A percentile compares a stretch with the other conserved stretches of the same genome.
These are phyloP conservation scores for Wallacemonas collosoma DNA, from an alignment of 208 protist species.

Conservation along the genomic window DNA sequence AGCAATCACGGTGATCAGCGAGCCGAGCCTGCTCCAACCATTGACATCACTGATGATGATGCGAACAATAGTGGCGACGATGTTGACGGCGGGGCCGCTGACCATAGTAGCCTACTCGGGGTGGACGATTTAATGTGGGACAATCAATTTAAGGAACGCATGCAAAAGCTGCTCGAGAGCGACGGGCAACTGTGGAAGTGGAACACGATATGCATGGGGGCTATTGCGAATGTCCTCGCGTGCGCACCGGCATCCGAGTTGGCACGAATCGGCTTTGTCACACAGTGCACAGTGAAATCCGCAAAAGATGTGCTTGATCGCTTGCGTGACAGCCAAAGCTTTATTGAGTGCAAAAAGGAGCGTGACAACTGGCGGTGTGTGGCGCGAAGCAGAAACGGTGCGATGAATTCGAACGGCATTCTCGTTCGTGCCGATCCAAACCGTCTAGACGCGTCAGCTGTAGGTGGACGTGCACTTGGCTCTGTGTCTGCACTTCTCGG, in stretches of 20 bases:
- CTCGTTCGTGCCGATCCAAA: slow-evolving; percentile 47
- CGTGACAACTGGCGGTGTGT: slow-evolving; percentile 74
- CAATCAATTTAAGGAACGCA: slow-evolving; percentile 51
- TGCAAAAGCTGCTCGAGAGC: slow-evolving; percentile 70
- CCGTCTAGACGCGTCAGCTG: slow-evolving; percentile 6
- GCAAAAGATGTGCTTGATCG: slow-evolving; percentile 38
- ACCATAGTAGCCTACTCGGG: background rate
- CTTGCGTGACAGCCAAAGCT: slow-evolving; percentile 40
- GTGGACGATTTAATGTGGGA: slow-evolving; percentile 22
- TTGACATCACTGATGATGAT: slow-evolving; percentile 20
- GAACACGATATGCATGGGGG: slow-evolving; percentile 64
- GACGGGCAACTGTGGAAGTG: slow-evolving; percentile 84
- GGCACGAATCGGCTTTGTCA: slow-evolving; percentile 49
- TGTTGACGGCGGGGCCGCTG: slow-evolving; percentile 11
- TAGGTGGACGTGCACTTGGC: slow-evolving; percentile 55
- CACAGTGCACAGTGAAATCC: slow-evolving; percentile 31
- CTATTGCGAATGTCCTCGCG: slow-evolving; percentile 61
- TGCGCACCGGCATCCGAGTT: slow-evolving; percentile 64
- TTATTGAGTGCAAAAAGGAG: slow-evolving; percentile 75
- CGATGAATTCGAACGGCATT: slow-evolving; percentile 81
- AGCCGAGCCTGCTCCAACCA: background rate
- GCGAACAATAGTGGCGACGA: slow-evolving; percentile 27
- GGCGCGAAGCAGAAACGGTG: slow-evolving; percentile 71
- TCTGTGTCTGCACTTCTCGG: slow-evolving; percentile 70
- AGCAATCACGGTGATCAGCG: slow-evolving; percentile 9